Conservation (phyloP, 768 basidiomycete genomes). For the Leccinum disarticulatum region DNA sequence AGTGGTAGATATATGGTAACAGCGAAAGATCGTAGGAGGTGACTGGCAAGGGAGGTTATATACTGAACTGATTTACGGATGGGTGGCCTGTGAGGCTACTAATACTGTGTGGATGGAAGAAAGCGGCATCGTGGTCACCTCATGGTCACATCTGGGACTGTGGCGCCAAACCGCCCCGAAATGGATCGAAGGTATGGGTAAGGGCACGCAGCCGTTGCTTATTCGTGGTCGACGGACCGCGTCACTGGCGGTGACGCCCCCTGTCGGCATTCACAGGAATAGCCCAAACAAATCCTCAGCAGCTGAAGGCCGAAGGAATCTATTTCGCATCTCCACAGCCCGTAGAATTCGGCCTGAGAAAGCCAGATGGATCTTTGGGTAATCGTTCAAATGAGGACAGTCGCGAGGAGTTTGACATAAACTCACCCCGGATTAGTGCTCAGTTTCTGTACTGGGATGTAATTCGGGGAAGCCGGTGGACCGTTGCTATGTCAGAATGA, state of each 20-base stretch:
- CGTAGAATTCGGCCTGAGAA: conserved; percentile 23
- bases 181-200: conserved; percentile 27
- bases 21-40: conserved; percentile 18
- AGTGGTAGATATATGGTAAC: conserved; percentile 13
- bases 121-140: conserved; percentile 36
- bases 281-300: conserved; percentile 11
- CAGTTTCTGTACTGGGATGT: conserved; percentile 10
- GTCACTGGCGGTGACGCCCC: conserved; percentile 17
- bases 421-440: conserved; percentile 19
- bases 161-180: conserved; percentile 34
- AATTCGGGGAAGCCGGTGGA: conserved; percentile 11
- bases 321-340: conserved; percentile 29
- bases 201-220: conserved; percentile 27
- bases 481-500: conserved; percentile 27
- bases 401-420: conserved; percentile 22
- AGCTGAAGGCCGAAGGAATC: conserved; percentile 21
- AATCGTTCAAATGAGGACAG: conserved; percentile 14
- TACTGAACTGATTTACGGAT: conserved; percentile 30
- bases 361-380: conserved; percentile 19
- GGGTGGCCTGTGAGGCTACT: conserved; percentile 20
- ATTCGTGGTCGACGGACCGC: conserved; percentile 15
- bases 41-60: conserved; percentile 28
- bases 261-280: conserved; percentile 23
- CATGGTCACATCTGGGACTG: conserved; percentile 31
- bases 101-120: conserved; percentile 25